These are phyloP conservation scores for Chrysanthemum seticuspe DNA, from an alignment of 129 eudicot genomes.

Conservation along the genomic window DNA sequence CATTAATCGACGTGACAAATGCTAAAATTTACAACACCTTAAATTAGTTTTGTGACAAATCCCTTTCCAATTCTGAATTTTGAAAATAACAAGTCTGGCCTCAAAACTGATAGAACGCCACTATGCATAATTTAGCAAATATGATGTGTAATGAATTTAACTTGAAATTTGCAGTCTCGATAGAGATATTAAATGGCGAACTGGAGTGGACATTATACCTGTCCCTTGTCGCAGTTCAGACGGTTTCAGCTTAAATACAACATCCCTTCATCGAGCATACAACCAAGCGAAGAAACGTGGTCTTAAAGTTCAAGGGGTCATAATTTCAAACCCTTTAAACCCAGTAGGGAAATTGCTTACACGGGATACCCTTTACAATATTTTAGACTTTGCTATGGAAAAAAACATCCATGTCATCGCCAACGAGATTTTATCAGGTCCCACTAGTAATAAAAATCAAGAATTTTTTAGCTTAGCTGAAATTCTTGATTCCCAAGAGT, in stretches of 20 bases:
- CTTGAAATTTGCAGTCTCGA: slow-evolving; percentile 52
- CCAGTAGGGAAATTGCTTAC: slow-evolving; percentile 62
- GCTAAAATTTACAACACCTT: slow-evolving; percentile 3
- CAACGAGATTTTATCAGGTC: slow-evolving; percentile 53
- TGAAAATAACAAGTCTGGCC: slow-evolving; percentile 32
- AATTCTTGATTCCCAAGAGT: slow-evolving; percentile 54
- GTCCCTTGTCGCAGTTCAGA: slow-evolving; percentile 95
- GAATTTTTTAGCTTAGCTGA: slow-evolving; percentile 84
- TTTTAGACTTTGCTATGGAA: slow-evolving; percentile 78
- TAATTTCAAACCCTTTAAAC: slow-evolving; percentile 78
- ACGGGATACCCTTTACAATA: slow-evolving; percentile 61
- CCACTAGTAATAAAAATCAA: slow-evolving; percentile 45
- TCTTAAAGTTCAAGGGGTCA: slow-evolving; percentile 69
- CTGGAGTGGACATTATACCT: slow-evolving; percentile 79
- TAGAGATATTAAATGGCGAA: slow-evolving; percentile 86
- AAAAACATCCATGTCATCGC: slow-evolving; percentile 82
- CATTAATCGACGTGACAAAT: slow-evolving; percentile 22
- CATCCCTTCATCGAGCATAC: slow-evolving; percentile 71
- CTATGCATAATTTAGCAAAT: neutral
- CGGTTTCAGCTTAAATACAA: slow-evolving; percentile 50
- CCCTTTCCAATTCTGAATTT: slow-evolving; percentile 24
- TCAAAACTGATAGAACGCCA: slow-evolving; percentile 15
- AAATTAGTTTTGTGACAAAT: neutral
- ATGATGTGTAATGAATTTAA: slow-evolving; percentile 17
- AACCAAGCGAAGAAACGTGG: slow-evolving; percentile 85